phyloP scores from a whole-genome alignment of 208 protist genomes.

The Acanthamoeba lenticulata region DNA sequence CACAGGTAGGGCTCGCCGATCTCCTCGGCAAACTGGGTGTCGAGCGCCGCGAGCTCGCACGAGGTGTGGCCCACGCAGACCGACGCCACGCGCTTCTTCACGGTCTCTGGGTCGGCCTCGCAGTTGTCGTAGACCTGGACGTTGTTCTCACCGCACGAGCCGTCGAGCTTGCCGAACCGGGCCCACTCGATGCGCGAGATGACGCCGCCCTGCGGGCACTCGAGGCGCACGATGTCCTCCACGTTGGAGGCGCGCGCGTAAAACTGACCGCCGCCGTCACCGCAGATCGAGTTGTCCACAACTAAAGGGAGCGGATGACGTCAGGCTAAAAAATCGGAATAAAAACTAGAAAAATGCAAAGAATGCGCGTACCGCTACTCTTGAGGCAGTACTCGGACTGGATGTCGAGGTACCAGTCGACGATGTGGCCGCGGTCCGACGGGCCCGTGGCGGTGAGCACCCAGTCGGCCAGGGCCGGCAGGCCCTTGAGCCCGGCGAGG shows the following conservation, averaged over 20 bases:
- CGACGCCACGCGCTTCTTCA: neutral
- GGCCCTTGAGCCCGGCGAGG: neutral
- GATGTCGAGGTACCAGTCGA: neutral
- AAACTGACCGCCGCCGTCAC: neutral
- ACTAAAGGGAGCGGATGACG: no score
- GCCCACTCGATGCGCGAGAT: slow-evolving; percentile 35
- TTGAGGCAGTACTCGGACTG: slow-evolving; percentile 39
- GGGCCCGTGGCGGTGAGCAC: neutral
- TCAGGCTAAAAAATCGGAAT: neutral
- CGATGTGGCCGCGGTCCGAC: neutral
- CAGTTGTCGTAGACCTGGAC: neutral
- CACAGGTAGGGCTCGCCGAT: neutral
- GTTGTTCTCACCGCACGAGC: slow-evolving; percentile 8
- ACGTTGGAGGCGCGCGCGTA: neutral
- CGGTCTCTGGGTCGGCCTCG: neutral
- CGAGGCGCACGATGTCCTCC: neutral
- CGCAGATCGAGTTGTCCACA: slow-evolving; percentile 32
- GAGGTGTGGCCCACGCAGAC: neutral
- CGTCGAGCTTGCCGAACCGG: slow-evolving; percentile 7
- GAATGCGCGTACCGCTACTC: neutral
- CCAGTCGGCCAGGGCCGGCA: slow-evolving; percentile 36
- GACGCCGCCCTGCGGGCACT: slow-evolving; percentile 21
- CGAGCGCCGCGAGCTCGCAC: neutral
- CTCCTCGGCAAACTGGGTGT: neutral
- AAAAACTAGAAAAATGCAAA: neutral